Base-by-base conservation (phyloP, 371 early-diverging fungal genomes). In the Mortierella sp. region DNA sequence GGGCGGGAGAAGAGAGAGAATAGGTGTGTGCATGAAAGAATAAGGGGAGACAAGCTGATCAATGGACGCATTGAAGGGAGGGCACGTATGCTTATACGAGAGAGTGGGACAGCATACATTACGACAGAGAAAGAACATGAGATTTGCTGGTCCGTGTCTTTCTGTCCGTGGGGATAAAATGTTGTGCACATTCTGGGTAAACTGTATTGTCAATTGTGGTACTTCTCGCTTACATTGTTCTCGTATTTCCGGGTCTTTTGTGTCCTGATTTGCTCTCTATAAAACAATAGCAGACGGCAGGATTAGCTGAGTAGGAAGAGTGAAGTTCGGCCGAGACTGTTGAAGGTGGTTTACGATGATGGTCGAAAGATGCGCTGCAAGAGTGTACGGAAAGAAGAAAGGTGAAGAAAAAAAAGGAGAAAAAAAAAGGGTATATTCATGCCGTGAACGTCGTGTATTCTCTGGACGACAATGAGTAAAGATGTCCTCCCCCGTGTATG, bases 51-150 rank as follows among this genome's bases (percentile, higher is more conserved):
- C 11, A 34, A 34, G 37, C 46, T 44, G 30, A 14, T 30, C 32
- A 44, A 44, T 44, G 57, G 42, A 21, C 14, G 32, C 24, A 31
- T 56, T 34, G 37, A 34, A 28, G 49, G 37, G 48, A 50, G 27
- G n/a, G n/a, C n/a, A n/a, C n/a, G n/a, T n/a, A n/a, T n/a, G n/a
- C n/a, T n/a, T n/a, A n/a, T n/a, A n/a, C n/a, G n/a, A 28, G 6
- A 31, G 47, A 32, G 53, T 19, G 52, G 39, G 53, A 42, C 14
- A 7, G 8, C 50, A 37, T 11, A 19, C 15, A 43, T 30, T 28
- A 26, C 27, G 31, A 51, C 24, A n/a, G 32, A 43, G 30, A 50
- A 31, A 42, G 47, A 57, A 57, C 37, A 39, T 53, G 53, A n/a
- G n/a, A 12, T 15, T 21, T 30, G 23, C 9, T 21, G 32, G 51